Percentiles rank a stretch among this genome's conserved stretches.
phyloP scores from a whole-genome alignment of 345 rosid genomes.

The Bruguiera parviflora region DNA sequence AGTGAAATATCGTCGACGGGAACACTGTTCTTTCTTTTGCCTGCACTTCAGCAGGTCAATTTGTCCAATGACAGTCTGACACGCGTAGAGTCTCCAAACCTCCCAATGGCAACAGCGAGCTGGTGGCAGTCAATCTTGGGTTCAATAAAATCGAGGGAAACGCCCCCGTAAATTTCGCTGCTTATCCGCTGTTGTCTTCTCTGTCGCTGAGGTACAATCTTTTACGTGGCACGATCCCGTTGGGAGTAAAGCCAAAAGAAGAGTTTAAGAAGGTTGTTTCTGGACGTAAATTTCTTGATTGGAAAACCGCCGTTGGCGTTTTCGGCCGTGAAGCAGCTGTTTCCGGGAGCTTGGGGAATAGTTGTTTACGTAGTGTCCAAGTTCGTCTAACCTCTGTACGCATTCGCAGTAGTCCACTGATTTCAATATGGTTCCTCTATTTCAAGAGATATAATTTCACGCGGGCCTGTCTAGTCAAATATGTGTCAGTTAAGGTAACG shows the following conservation, averaged over 20 bases:
- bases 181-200: constrained; percentile 56
- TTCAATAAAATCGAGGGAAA: constrained; percentile 60
- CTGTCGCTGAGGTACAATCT: constrained; percentile 66
- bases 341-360: constrained; percentile 81
- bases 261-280: constrained; percentile 55
- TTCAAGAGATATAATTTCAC: constrained; percentile 9
- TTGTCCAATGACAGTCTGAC: constrained; percentile 69
- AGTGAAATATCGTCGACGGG: constrained; percentile 75
- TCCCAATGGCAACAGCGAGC: constrained; percentile 28
- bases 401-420: constrained; percentile 66
- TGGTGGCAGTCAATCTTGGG: constrained; percentile 79
- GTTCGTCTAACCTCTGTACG: constrained; percentile 62
- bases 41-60: constrained; percentile 71
- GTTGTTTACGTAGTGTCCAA: constrained; percentile 78
- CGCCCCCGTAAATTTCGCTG: constrained; percentile 49
- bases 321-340: constrained; percentile 35
- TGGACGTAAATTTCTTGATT: constrained; percentile 76
- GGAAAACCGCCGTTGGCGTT: constrained; percentile 73
- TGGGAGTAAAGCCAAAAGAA: constrained; percentile 48
- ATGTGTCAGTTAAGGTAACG: too few relatives aligned
- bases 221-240: constrained; percentile 67
- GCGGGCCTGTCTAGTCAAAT: not conserved
- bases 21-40: constrained; percentile 63
- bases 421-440: not conserved
- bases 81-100: constrained; percentile 46